Percentiles rank a stretch among this genome's conserved stretches.
phyloP scores from a whole-genome alignment of 495 filamentous ascomycete genomes.

The Penicillium subrubescens region DNA sequence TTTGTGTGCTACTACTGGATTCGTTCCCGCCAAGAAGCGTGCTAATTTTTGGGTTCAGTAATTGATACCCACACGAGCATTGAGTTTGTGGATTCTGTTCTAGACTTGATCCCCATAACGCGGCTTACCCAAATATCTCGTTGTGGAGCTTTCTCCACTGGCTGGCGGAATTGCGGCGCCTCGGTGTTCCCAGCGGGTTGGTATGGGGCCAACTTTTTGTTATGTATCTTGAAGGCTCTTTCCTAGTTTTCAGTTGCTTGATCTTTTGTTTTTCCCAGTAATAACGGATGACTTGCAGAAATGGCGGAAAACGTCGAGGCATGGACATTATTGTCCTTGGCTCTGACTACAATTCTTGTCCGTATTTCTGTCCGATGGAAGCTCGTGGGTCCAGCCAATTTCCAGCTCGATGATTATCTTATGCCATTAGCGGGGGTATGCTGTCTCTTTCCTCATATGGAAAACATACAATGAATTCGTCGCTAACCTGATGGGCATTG shows the following conservation, averaged over 20 bases:
- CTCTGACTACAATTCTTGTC: slow-evolving; percentile 43
- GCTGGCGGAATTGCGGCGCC: neutral
- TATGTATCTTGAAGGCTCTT: neutral
- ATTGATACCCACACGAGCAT: neutral
- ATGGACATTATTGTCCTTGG: slow-evolving; percentile 51
- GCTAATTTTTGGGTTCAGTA: neutral
- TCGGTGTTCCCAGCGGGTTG: neutral
- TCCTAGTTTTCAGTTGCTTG: neutral
- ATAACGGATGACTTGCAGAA: neutral
- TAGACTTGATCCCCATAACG: too few species aligned
- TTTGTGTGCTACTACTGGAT: neutral
- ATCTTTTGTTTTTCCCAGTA: neutral
- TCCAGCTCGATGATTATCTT: slow-evolving; percentile 58
- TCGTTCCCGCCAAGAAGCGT: neutral
- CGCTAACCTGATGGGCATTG: neutral
- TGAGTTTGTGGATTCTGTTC: neutral
- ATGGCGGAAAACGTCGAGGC: slow-evolving; percentile 41
- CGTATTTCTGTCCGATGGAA: slow-evolving; percentile 49
- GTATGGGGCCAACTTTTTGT: neutral
- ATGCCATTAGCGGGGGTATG: slow-evolving; percentile 55
- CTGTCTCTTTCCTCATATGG: neutral
- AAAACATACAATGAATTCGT: neutral
- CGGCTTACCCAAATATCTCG: neutral
- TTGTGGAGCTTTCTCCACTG: neutral
- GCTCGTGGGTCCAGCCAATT: slow-evolving; percentile 45